Base-by-base conservation (phyloP, 805 yeast species). In the Starmerella stellata region DNA sequence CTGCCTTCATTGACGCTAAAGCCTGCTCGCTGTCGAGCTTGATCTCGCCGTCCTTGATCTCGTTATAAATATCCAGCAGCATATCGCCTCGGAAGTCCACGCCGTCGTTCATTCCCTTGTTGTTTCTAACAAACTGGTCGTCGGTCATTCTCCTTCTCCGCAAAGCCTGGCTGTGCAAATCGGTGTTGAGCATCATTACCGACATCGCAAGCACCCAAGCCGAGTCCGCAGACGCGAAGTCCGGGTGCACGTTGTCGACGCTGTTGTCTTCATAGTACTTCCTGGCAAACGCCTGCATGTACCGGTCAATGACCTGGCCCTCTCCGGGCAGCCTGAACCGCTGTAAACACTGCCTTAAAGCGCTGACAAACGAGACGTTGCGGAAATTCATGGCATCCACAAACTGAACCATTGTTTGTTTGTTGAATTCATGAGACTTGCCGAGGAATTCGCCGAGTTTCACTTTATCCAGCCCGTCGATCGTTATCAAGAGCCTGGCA, bases 271-370 rank as follows among this genome's bases (percentile, higher is more conserved):
- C 74, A 18, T 75, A 75, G 54, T 75, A 90, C 48, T 93, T 68
- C 58, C 82, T 93, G 4, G 98, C 98, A 63, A 92, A 92, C 53
- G 90, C 87, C 55, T 90, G 70, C 95, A 92, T 81, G 54, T 75
- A 82, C 50, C 99, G 69, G 64, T 90, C 98, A 54, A 90, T 87
- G 53, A 90, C 87, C 61, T 90, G 99, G 4, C 95, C 85, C 60
- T 90, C 99, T 37, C 99, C 99, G 2, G 99, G 98, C 43, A 90
- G 67, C 56, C 98, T 68, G 61, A 90, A 92, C 35, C 73, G 68
- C 53, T 92, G 98, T 42, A 90, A 65, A 52, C 82, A 82, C 14
- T 61, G 64, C 48, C 98, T 70, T 62, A 90, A 63, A 0, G 96
- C 92, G 48, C 77, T 93, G 14, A 85, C 83, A 53, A 90, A 83